Conservation (phyloP, 139 green algal genomes). For the Micractinium conductrix region DNA sequence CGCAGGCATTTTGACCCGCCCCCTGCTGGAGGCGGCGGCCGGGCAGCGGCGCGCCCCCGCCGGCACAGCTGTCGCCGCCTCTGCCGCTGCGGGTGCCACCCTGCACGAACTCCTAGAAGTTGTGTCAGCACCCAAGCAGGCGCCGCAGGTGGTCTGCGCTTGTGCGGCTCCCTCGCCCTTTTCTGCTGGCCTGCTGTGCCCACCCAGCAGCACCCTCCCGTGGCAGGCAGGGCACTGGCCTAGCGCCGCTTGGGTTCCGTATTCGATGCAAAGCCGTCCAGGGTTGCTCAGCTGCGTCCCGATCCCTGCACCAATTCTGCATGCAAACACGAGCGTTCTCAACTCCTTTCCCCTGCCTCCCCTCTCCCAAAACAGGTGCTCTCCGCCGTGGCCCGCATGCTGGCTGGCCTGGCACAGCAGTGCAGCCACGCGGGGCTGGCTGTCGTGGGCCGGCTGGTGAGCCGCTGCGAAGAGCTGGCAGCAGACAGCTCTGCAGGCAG, state of each 20-base stretch:
- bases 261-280: too few relatives aligned
- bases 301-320: too few relatives aligned
- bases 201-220: background rate
- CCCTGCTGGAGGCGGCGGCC: background rate
- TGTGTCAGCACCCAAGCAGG: constrained; percentile 7
- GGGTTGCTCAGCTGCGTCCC: too few relatives aligned
- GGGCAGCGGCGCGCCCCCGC: background rate
- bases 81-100: background rate
- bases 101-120: constrained; percentile 3
- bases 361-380: too few relatives aligned
- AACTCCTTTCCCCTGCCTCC: too few relatives aligned
- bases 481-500: background rate
- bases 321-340: too few relatives aligned
- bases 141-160: background rate
- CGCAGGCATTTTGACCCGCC: background rate
- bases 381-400: background rate
- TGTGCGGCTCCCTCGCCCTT: background rate
- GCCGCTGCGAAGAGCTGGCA: constrained; percentile 3
- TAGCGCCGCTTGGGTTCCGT: too few relatives aligned
- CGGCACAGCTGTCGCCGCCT: background rate
- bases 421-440: background rate
- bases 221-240: too few relatives aligned
- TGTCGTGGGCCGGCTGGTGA: background rate
- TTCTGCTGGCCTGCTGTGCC: background rate
- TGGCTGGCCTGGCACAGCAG: background rate